Conservation (phyloP, 129 eudicot species). For the Smallanthus sonchifolius region DNA sequence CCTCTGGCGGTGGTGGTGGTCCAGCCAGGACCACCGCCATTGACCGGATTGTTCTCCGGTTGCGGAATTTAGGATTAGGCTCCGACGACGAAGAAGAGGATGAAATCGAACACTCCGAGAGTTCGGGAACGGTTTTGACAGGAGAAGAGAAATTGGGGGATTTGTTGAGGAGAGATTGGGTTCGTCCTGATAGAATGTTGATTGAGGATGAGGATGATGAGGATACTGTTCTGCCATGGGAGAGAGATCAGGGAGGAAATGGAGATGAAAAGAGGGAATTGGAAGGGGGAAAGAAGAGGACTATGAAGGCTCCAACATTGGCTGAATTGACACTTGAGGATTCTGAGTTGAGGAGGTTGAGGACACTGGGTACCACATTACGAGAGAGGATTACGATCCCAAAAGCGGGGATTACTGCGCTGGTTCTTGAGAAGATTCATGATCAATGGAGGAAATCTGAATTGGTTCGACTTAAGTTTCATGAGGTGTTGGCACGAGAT, state of each 20-base stretch:
- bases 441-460: slow-evolving; percentile 85
- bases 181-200: slow-evolving; percentile 65
- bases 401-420: slow-evolving; percentile 70
- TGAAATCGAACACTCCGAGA: slow-evolving; percentile 3
- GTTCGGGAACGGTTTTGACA: slow-evolving; percentile 21
- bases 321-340: slow-evolving; percentile 91
- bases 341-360: slow-evolving; percentile 76
- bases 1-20: neutral
- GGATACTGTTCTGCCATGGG: slow-evolving; percentile 69
- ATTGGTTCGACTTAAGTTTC: slow-evolving; percentile 86
- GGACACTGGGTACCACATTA: slow-evolving; percentile 67
- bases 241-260: slow-evolving; percentile 41
- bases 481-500: slow-evolving; percentile 77
- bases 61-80: slow-evolving; percentile 69
- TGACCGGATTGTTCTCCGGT: slow-evolving; percentile 68
- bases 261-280: slow-evolving; percentile 31
- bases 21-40: slow-evolving; percentile 52
- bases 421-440: slow-evolving; percentile 76
- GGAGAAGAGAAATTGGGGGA: slow-evolving; percentile 77
- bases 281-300: slow-evolving; percentile 38
- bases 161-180: slow-evolving; percentile 87
- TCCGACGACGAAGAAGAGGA: slow-evolving; percentile 55
- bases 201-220: slow-evolving; percentile 44
- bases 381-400: slow-evolving; percentile 78
- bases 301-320: slow-evolving; percentile 65